Base-by-base conservation (phyloP, 306 rosid species). In the Prunus dulcis region DNA sequence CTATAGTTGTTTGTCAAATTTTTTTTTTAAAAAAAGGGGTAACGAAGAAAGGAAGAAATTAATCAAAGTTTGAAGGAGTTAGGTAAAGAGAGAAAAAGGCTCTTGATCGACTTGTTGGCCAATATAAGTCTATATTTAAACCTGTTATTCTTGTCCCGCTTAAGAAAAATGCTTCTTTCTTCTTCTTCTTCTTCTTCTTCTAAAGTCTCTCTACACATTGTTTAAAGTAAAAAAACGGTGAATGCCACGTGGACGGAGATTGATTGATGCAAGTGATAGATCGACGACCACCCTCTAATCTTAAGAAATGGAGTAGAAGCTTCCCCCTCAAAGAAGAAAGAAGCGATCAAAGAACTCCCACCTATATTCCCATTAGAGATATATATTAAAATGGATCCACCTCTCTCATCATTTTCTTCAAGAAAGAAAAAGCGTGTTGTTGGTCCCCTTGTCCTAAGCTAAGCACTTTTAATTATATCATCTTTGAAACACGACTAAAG, bases 81-180 rank as follows among this genome's bases (percentile, higher is more conserved):
- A 87, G 97, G 94, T 89, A 82, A 79, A 82, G 72, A 83, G 56
- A 64, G 81, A 82, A 79, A 34, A 84, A 83, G 75, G 62, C 78
- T 79, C 49, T 64, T 66, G 50, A 74, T 56, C 72, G 15, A 30
- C 51, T 71, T 34, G 13, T 27, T 19, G 52, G 38, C 85, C 90
- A 79, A 65, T 14, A 53, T 58, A 46, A 17, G 76, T 62, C 30
- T 53, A 49, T 64, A 8, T 17, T 63, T 18, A 22, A 15, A 30
- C 50, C 30, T 55, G 32, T 66, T 60, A 64, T 13, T 53, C 71
- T 34, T 61, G 41, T 81, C 65, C 72, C 25, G 12, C 38, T 67
- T 1, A 12, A 55, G 23, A 1, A 18, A 28, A 28, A 62, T 62
- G 9, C 18, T 67, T 67, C n/a, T 69, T 57, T 15, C 17, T 51